These are phyloP conservation scores for Didymosphaeria variabile DNA, from an alignment of 2,329 filamentous ascomycete species.

Conservation along the genomic window DNA sequence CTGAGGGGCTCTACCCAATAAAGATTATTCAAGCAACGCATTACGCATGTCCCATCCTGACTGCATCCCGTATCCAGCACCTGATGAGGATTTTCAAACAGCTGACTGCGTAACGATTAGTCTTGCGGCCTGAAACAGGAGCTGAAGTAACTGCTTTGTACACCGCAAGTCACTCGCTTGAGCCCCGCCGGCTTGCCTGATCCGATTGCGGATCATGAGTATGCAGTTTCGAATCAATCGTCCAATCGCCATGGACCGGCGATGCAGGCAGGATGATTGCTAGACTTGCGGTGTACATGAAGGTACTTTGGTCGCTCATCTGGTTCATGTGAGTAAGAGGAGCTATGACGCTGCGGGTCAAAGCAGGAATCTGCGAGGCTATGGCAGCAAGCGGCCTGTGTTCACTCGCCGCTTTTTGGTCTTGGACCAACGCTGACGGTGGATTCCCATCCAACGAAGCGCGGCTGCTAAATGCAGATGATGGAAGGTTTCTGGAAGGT, in stretches of 20 bases:
- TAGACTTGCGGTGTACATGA: constrained; percentile 32
- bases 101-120: constrained; percentile 27
- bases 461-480: constrained; percentile 21
- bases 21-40: constrained; percentile 10
- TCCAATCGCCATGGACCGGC: constrained; percentile 7
- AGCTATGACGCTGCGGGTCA: constrained; percentile 28
- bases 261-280: neutral
- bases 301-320: constrained; percentile 21
- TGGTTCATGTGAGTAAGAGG: constrained; percentile 28
- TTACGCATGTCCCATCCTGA: constrained; percentile 22
- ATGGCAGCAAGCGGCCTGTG: constrained; percentile 15
- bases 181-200: constrained; percentile 9
- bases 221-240: constrained; percentile 3
- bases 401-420: constrained; percentile 9
- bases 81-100: constrained; percentile 31
- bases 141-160: constrained; percentile 20
- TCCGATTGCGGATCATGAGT: constrained; percentile 9
- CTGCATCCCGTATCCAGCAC: constrained; percentile 42
- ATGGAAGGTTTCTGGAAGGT: constrained; percentile 26
- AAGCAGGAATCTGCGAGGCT: constrained; percentile 14
- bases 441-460: neutral
- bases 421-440: neutral
- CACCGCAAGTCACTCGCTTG: constrained; percentile 28
- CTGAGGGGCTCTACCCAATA: constrained; percentile 19
- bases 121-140: constrained; percentile 22